Evolutionary conservation across 2,329 filamentous ascomycete genomes (phyloP).

Genomic region (Aspergillus flavus): DNA sequence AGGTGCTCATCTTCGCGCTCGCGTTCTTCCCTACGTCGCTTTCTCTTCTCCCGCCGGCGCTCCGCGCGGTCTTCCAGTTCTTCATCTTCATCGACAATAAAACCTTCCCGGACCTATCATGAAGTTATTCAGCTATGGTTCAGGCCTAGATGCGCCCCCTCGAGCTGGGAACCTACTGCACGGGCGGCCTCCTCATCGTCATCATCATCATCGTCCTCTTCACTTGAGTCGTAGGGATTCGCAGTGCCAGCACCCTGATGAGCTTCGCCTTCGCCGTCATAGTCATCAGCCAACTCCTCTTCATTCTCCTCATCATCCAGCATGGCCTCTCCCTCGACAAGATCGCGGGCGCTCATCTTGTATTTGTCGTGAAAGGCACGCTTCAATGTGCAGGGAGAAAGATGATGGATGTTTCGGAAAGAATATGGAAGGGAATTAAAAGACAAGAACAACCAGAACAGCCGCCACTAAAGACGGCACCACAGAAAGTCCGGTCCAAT

Average conservation of each 20-base stretch:
- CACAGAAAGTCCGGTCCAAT: background rate
- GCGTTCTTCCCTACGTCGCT: slow-evolving; percentile 74
- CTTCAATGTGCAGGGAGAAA: slow-evolving; percentile 6
- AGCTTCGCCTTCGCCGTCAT: slow-evolving; percentile 55
- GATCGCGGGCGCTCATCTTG: slow-evolving; percentile 64
- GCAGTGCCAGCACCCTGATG: slow-evolving; percentile 43
- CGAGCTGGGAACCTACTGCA: slow-evolving; percentile 57
- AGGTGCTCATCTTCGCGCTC: slow-evolving; percentile 81
- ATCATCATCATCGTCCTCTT: slow-evolving; percentile 90
- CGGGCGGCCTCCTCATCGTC: slow-evolving; percentile 85
- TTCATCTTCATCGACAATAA: slow-evolving; percentile 92
- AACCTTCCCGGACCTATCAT: slow-evolving; percentile 80
- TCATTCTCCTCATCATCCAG: slow-evolving; percentile 84
- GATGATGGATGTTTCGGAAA: background rate
- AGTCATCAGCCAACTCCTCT: slow-evolving; percentile 78
- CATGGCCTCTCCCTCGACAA: slow-evolving; percentile 84
- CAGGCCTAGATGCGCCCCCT: background rate
- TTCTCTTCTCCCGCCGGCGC: slow-evolving; percentile 68
- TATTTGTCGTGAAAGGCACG: slow-evolving; percentile 11
- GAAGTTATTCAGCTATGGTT: slow-evolving; percentile 18
- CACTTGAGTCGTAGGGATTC: slow-evolving; percentile 74
- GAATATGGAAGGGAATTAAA: background rate
- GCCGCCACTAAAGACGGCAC: slow-evolving; percentile 1
- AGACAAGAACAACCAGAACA: background rate
- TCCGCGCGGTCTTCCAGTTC: slow-evolving; percentile 70